Conservation (phyloP, 2,329 filamentous ascomycete species). For the Chrysoporthe deuterocubensis region DNA sequence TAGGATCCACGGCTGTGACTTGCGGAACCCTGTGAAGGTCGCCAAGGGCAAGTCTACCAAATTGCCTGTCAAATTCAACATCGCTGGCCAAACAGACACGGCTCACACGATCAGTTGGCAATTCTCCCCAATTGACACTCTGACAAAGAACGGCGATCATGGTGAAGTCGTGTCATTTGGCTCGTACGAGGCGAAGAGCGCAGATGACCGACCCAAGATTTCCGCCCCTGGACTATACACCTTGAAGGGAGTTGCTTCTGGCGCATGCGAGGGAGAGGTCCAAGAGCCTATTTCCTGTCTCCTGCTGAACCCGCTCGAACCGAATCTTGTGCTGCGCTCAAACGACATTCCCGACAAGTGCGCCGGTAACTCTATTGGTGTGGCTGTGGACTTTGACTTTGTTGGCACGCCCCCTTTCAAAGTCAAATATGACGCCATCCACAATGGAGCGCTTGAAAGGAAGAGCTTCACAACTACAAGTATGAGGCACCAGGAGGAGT, state of each 20-base stretch:
- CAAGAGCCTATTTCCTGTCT: constrained; percentile 94
- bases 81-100: constrained; percentile 61
- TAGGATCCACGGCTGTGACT: constrained; percentile 74
- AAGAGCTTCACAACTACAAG: constrained; percentile 65
- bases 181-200: constrained; percentile 63
- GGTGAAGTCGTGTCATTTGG: constrained; percentile 61
- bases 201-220: constrained; percentile 68
- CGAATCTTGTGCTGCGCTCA: constrained; percentile 71
- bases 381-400: constrained; percentile 86
- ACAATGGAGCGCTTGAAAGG: constrained; percentile 59
- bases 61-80: constrained; percentile 73
- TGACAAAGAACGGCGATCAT: constrained; percentile 73
- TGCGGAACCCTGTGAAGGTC: constrained; percentile 80
- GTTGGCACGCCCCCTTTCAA: constrained; percentile 90
- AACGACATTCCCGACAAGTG: constrained; percentile 94
- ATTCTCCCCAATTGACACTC: constrained; percentile 75
- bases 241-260: constrained; percentile 76
- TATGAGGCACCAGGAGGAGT: constrained; percentile 80
- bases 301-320: constrained; percentile 87
- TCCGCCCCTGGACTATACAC: constrained; percentile 85
- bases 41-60: constrained; percentile 71
- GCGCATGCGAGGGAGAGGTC: constrained; percentile 84
- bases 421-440: constrained; percentile 76
- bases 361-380: constrained; percentile 88
- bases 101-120: constrained; percentile 78